Evolutionary conservation across 352 stramenopile genomes (phyloP), one percentile per base, ranked within the genome.

Genomic region (Phytophthora chlamydospora): DNA sequence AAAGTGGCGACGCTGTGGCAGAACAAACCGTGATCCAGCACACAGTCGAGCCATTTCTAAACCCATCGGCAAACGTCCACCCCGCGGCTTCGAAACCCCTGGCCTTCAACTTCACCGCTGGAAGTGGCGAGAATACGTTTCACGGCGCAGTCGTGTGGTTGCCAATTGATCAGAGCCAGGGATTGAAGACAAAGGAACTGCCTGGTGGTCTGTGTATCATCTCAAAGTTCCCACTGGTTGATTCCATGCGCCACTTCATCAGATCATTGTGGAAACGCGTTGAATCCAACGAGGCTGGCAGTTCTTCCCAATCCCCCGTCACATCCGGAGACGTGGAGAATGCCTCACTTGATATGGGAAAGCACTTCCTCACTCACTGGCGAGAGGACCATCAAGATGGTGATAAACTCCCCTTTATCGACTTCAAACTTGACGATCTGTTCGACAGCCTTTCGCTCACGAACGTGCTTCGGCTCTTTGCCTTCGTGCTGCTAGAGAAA

Each of bases 401-500:
- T 13, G 35, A 59, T 38, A 10, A 40, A 9, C 43, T 65, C 29
- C 52, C 43, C 8, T 17, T 11, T 2, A 43, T 86, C 31, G 81
- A 90, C 47, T 66, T 75, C 7, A 55, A 52, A 6, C 62, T 86
- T 4, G 50, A 74, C 9, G 76, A 89, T 58, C 46, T 89, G 3
- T 86, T 89, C 40, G 81, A 89, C 13, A 78, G 68, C 44, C 62
- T 90, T 0, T 88, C 81, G 3, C 56, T 89, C 38, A 74, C 75
- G 2, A 68, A 91, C 48, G 57, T 89, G 5, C 66, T 92, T 48
- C 75, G 73, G 7, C 67, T 93, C 6, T 81, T 94, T 31, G 75
- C 80, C 2, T 73, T 89, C 17, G 72, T 80, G 6, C 34, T 94
- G 19, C 58, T 85, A 36, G 83, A 94, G 47, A 88, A 85, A 49